These are phyloP conservation scores for Rubroboletus satanas DNA, from an alignment of 768 basidiomycete species.

Conservation along the genomic window DNA sequence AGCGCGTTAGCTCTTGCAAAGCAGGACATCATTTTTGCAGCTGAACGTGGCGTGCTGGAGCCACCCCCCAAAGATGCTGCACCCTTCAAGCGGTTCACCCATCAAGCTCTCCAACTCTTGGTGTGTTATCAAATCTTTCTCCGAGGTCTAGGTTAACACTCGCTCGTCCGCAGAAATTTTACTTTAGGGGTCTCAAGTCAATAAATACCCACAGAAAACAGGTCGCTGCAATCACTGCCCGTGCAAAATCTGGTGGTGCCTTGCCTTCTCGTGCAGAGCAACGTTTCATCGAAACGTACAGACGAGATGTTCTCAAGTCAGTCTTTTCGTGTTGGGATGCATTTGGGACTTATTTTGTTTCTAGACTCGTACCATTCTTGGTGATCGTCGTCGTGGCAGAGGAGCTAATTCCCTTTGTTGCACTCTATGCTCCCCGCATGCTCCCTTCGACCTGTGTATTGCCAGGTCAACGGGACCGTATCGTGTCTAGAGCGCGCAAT, in stretches of 20 bases:
- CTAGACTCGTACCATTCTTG: slow-evolving; percentile 71
- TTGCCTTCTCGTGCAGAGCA: slow-evolving; percentile 65
- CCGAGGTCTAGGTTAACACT: neutral
- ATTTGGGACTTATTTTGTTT: slow-evolving; percentile 3
- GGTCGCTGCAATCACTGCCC: slow-evolving; percentile 48
- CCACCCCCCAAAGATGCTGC: slow-evolving; percentile 64
- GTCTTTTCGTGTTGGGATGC: slow-evolving; percentile 7
- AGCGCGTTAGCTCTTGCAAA: slow-evolving; percentile 49
- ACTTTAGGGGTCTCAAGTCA: slow-evolving; percentile 70
- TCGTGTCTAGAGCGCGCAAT: slow-evolving; percentile 49
- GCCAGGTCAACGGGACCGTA: slow-evolving; percentile 71
- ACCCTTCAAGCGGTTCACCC: slow-evolving; percentile 47
- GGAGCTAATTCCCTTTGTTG: slow-evolving; percentile 79
- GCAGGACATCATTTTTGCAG: slow-evolving; percentile 62
- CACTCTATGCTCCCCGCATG: slow-evolving; percentile 79
- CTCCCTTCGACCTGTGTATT: slow-evolving; percentile 86
- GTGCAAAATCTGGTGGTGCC: slow-evolving; percentile 56
- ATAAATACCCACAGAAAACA: slow-evolving; percentile 60
- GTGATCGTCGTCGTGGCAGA: slow-evolving; percentile 71
- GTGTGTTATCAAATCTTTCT: slow-evolving; percentile 27
- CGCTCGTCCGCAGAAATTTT: slow-evolving; percentile 63
- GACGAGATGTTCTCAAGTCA: slow-evolving; percentile 69
- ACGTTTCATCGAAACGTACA: slow-evolving; percentile 63
- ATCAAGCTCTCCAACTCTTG: slow-evolving; percentile 46
- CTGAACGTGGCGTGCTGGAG: slow-evolving; percentile 60